These are phyloP conservation scores for Sporothrix protearum DNA, from an alignment of 2,329 filamentous ascomycete genomes.

Conservation along the genomic window DNA sequence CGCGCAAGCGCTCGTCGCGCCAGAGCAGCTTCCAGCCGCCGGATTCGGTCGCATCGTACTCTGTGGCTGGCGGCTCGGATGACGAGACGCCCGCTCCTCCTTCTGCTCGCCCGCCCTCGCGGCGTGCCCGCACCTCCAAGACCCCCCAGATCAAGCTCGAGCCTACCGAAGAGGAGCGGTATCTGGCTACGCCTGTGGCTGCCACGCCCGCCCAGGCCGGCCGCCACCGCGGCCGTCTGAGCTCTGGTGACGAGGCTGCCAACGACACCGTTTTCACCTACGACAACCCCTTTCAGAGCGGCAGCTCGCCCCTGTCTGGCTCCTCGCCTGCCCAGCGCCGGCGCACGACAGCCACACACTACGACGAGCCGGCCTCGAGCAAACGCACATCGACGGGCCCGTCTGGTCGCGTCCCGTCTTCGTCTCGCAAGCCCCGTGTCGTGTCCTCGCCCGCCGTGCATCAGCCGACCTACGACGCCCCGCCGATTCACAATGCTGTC, in stretches of 20 bases:
- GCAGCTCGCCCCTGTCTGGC: constrained; percentile 62
- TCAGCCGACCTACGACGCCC: constrained; percentile 14
- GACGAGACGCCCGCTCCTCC: constrained; percentile 53
- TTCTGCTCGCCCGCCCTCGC: constrained; percentile 40
- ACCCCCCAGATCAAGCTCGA: constrained; percentile 56
- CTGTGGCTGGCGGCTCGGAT: constrained; percentile 39
- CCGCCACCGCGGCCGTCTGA: constrained; percentile 41
- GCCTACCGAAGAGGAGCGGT: constrained; percentile 47
- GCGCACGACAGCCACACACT: constrained; percentile 16
- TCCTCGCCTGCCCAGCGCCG: constrained; percentile 21
- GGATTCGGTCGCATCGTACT: background rate
- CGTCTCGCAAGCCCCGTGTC: constrained; percentile 18
- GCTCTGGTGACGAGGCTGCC: constrained; percentile 34
- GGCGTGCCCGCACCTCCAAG: constrained; percentile 52
- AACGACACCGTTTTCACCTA: constrained; percentile 72
- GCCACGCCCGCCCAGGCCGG: constrained; percentile 48
- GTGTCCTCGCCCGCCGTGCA: constrained; percentile 20
- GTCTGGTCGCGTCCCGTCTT: background rate
- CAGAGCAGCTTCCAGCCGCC: constrained; percentile 51
- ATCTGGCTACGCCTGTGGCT: constrained; percentile 47
- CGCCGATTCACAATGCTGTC: background rate
- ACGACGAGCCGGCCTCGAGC: background rate
- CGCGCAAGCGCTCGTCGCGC: constrained; percentile 54
- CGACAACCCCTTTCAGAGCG: constrained; percentile 91
- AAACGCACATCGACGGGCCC: constrained; percentile 1